Evolutionary conservation across 352 stramenopile species (phyloP), one percentile per base, ranked within the genome.

Genomic region (Phytophthora foliorum): DNA sequence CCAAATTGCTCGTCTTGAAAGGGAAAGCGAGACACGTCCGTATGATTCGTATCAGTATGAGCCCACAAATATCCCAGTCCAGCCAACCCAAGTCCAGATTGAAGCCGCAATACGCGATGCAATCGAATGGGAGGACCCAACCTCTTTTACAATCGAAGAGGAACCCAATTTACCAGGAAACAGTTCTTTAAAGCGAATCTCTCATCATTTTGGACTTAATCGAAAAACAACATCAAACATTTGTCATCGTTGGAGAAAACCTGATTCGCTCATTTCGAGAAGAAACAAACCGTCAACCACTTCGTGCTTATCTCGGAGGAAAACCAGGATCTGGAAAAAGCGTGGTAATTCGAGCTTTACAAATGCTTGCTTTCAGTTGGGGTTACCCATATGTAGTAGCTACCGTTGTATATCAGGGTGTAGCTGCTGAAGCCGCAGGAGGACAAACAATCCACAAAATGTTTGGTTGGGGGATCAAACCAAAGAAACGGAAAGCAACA

Each of bases 381-480:
- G 53, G 24, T 13, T 32, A 60, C 31, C 17, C 53, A 14, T 51
- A 60, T 19, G 53, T 38, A 42, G 53, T 60, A 2, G 39, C n/a
- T n/a, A n/a, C n/a, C n/a, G n/a, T n/a, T n/a, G n/a, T n/a, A n/a
- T n/a, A n/a, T n/a, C n/a, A n/a, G n/a, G n/a, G n/a, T n/a, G n/a
- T n/a, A n/a, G n/a, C n/a, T n/a, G n/a, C n/a, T n/a, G n/a, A n/a
- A n/a, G n/a, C n/a, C n/a, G n/a, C n/a, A n/a, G n/a, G n/a, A n/a
- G 39, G 25, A 4, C 24, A 60, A 60, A 51, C 53, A 3, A 60
- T 51, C 6, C 39, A 51, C 27, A 61, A 51, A 32, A 61, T 61
- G 53, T 52, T 52, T 42, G 53, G 53, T 32, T 61, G 53, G 39
- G 53, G 25, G 6, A 61, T 31, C 17, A n/a, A n/a, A n/a, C 53